A percentile compares a stretch with the other conserved stretches of the same genome.
phyloP scores from a whole-genome alignment of 2,329 filamentous ascomycete species.

The Herpotrichia juniperi region DNA sequence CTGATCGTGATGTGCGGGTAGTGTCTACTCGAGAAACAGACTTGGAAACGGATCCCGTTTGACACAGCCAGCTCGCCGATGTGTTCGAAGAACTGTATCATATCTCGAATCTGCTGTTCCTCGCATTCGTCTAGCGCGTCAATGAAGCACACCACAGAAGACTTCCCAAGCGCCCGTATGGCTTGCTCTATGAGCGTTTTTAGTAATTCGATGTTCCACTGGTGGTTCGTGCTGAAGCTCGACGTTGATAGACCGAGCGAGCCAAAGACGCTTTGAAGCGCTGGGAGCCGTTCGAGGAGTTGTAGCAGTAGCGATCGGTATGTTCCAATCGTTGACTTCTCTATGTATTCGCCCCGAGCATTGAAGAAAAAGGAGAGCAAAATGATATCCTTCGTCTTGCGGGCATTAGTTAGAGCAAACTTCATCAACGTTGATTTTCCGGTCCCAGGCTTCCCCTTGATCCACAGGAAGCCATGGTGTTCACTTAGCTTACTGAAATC shows the following conservation, averaged over 20 bases:
- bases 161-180: not conserved
- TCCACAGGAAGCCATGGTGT: constrained; percentile 21
- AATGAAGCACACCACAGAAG: not conserved
- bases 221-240: constrained; percentile 7
- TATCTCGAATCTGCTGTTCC: constrained; percentile 48
- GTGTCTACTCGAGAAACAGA: no score
- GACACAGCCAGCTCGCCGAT: constrained; percentile 37
- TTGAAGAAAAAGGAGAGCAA: no score
- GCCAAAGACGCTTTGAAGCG: constrained; percentile 13
- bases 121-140: constrained; percentile 16
- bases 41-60: constrained; percentile 20
- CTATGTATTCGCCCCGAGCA: constrained; percentile 20
- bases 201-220: constrained; percentile 20
- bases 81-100: constrained; percentile 53
- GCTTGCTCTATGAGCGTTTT: constrained; percentile 26
- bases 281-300: constrained; percentile 21
- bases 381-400: no score
- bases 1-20: constrained; percentile 52
- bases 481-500: constrained; percentile 23
- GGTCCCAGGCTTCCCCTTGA: no score
- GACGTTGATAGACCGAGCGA: constrained; percentile 8
- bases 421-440: no score
- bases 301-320: constrained; percentile 34
- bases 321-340: constrained; percentile 27
- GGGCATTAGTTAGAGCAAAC: no score